phyloP scores from a whole-genome alignment of 2,329 filamentous ascomycete species.

The Ceratocystis cubensis region DNA sequence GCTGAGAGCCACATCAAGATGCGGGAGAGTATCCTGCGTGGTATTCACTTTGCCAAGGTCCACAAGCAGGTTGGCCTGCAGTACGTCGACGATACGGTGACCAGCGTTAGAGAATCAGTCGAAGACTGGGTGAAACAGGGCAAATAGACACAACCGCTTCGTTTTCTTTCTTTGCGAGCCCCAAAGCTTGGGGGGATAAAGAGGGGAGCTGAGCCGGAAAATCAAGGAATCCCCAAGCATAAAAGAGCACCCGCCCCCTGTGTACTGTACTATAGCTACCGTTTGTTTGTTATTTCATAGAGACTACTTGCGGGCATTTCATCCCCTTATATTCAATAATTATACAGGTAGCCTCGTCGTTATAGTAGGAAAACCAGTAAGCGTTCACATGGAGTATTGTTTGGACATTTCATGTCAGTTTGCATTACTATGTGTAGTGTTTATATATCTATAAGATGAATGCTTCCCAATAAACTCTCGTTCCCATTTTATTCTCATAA shows the following conservation, averaged over 20 bases:
- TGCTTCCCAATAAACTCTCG: not conserved
- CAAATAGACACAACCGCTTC: constrained; percentile 41
- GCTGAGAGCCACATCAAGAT: constrained; percentile 67
- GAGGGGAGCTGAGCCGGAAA: constrained; percentile 11
- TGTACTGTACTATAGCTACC: constrained; percentile 20
- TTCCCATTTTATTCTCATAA: not conserved
- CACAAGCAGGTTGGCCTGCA: constrained; percentile 58
- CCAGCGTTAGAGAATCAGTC: constrained; percentile 58
- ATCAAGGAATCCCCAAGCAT: constrained; percentile 1
- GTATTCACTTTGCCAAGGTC: constrained; percentile 59
- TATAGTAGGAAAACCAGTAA: constrained; percentile 1
- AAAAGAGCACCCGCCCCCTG: constrained; percentile 7
- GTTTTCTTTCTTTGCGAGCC: not conserved
- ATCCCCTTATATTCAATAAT: constrained; percentile 16
- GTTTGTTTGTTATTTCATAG: constrained; percentile 18
- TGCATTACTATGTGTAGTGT: not conserved
- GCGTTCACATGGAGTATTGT: not conserved
- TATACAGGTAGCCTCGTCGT: not conserved
- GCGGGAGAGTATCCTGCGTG: constrained; percentile 55
- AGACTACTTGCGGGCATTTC: constrained; percentile 16
- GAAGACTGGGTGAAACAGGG: constrained; percentile 90
- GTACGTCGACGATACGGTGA: constrained; percentile 71
- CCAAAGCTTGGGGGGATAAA: not conserved
- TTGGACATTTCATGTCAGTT: not conserved
- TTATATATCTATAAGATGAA: not conserved